phyloP scores from a whole-genome alignment of 345 rosid genomes.

The Eucalyptus polybractea region DNA sequence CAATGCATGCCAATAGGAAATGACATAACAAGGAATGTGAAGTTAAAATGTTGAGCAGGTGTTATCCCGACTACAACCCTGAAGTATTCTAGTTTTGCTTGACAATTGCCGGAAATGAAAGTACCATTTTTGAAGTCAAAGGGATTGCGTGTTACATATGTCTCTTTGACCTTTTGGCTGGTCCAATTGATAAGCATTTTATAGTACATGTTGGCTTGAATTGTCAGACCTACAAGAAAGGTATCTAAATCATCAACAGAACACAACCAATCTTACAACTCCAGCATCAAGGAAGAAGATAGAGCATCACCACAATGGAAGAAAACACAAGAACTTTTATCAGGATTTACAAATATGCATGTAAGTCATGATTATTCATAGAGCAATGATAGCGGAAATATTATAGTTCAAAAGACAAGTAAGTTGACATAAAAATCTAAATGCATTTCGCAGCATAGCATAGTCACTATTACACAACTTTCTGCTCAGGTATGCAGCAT shows the following conservation, averaged over 20 bases:
- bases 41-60: neutral
- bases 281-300: neutral
- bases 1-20: neutral
- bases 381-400: neutral
- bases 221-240: slow-evolving; percentile 62
- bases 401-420: neutral
- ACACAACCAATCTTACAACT: neutral
- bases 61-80: neutral
- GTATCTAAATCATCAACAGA: neutral
- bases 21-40: neutral
- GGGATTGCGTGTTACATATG: slow-evolving; percentile 54
- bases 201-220: slow-evolving; percentile 97
- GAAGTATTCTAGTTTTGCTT: neutral
- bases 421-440: neutral
- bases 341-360: neutral
- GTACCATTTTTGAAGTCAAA: slow-evolving; percentile 93
- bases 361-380: neutral
- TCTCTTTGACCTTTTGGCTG: slow-evolving; percentile 81
- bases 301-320: neutral
- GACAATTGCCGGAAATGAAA: neutral
- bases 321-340: neutral
- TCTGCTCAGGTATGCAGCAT: neutral
- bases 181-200: slow-evolving; percentile 98
- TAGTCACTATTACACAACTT: neutral
- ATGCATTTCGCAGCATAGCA: neutral